phyloP scores from a whole-genome alignment of 495 filamentous ascomycete species.

The Xylaria telfairii region DNA sequence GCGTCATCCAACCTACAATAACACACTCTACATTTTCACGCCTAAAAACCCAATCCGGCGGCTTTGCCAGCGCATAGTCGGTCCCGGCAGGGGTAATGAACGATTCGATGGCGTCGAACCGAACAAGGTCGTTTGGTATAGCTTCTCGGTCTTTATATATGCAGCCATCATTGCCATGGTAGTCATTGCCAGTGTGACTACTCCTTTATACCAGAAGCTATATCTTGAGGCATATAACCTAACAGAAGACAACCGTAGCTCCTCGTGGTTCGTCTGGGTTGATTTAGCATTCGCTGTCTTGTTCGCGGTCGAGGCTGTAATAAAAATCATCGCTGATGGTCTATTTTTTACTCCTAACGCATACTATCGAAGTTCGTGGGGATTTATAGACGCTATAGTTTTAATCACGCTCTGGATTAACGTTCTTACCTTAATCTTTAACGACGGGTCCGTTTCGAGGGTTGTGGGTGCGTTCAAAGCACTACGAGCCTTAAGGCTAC shows the following conservation, averaged over 20 bases:
- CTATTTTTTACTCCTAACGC: constrained; percentile 98
- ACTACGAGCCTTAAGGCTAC: constrained; percentile 85
- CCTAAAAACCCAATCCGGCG: constrained; percentile 77
- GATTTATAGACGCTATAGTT: constrained; percentile 93
- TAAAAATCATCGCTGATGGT: constrained; percentile 96
- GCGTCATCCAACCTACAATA: constrained; percentile 90
- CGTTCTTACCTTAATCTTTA: constrained; percentile 78
- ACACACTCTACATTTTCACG: constrained; percentile 84
- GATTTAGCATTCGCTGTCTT: constrained; percentile 88
- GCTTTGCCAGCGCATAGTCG: constrained; percentile 88
- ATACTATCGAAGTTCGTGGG: constrained; percentile 96
- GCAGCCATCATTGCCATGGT: constrained; percentile 97
- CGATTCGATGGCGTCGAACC: constrained; percentile 86
- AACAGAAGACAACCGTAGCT: constrained; percentile 44
- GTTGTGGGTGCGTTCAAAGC: constrained; percentile 98
- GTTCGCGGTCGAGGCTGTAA: constrained; percentile 85
- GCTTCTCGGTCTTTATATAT: constrained; percentile 93
- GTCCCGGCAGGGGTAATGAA: constrained; percentile 84
- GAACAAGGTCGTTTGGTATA: constrained; percentile 86
- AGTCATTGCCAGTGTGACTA: constrained; percentile 90
- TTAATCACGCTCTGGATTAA: constrained; percentile 96
- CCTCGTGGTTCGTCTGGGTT: constrained; percentile 92
- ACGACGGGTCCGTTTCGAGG: constrained; percentile 81
- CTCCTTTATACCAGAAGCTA: constrained; percentile 87
- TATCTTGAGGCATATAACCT: constrained; percentile 68